Evolutionary conservation across 2,329 filamentous ascomycete genomes (phyloP).

Genomic region (Alternaria metachromatica): DNA sequence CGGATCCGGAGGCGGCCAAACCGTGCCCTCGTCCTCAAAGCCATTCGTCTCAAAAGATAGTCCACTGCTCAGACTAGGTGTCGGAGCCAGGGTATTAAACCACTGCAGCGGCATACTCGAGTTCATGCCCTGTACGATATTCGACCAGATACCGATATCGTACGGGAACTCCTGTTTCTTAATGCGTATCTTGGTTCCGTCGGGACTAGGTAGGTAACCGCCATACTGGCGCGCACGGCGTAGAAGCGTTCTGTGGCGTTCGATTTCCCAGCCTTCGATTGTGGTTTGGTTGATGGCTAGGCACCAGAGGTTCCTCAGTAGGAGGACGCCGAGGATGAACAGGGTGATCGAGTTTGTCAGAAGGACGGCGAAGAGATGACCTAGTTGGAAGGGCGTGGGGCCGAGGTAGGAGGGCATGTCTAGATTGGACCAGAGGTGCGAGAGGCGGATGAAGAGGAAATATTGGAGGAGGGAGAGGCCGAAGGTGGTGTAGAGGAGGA

Average conservation of each 20-base stretch:
- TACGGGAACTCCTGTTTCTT: slow-evolving; percentile 79
- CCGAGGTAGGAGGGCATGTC: slow-evolving; percentile 74
- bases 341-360: slow-evolving; percentile 65
- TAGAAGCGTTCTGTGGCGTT: slow-evolving; percentile 55
- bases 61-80: slow-evolving; percentile 60
- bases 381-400: slow-evolving; percentile 65
- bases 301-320: slow-evolving; percentile 64
- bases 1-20: slow-evolving; percentile 60
- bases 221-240: slow-evolving; percentile 58
- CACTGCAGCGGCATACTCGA: slow-evolving; percentile 67
- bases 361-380: slow-evolving; percentile 66
- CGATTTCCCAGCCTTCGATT: slow-evolving; percentile 77
- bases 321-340: slow-evolving; percentile 69
- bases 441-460: slow-evolving; percentile 66
- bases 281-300: slow-evolving; percentile 76
- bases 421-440: slow-evolving; percentile 68
- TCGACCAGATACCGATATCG: slow-evolving; percentile 76
- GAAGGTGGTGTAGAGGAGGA: slow-evolving; percentile 72
- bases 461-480: slow-evolving; percentile 67
- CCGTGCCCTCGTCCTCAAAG: slow-evolving; percentile 62
- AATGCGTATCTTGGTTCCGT: slow-evolving; percentile 61
- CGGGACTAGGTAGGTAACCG: slow-evolving; percentile 63
- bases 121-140: slow-evolving; percentile 79
- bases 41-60: slow-evolving; percentile 74
- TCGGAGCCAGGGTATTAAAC: slow-evolving; percentile 70